Percentiles rank a stretch among this genome's conserved stretches.
These are phyloP conservation scores for Oemleria cerasiformis DNA, from an alignment of 306 rosid genomes.

Conservation along the genomic window DNA sequence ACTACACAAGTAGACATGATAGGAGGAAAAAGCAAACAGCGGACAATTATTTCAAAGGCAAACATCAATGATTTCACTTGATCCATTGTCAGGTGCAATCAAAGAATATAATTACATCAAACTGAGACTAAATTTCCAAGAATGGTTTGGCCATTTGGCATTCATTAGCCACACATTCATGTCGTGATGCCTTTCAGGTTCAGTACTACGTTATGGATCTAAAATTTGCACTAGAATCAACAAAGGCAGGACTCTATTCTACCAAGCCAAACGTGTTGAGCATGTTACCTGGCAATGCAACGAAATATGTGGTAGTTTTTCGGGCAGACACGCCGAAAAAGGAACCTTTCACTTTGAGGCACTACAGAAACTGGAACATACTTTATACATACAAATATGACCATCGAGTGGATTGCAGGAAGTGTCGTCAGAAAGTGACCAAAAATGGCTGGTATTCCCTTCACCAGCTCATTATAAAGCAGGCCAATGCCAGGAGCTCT, in stretches of 20 bases:
- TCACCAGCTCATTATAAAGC: constrained; percentile 88
- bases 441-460: constrained; percentile 92
- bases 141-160: background rate
- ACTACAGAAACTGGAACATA: constrained; percentile 89
- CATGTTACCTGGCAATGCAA: constrained; percentile 72
- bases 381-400: constrained; percentile 91
- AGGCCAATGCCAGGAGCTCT: constrained; percentile 98
- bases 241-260: background rate
- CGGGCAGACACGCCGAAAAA: constrained; percentile 92
- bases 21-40: background rate
- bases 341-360: constrained; percentile 97
- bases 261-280: constrained; percentile 4
- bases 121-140: background rate
- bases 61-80: background rate
- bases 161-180: background rate
- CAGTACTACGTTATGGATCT: background rate
- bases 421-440: constrained; percentile 89
- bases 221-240: background rate
- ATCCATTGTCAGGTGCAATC: background rate
- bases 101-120: background rate
- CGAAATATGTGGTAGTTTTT: constrained; percentile 88
- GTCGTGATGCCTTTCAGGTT: background rate
- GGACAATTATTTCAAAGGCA: too few relatives aligned
- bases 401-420: constrained; percentile 70
- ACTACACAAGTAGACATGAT: background rate